Base-by-base conservation (phyloP, 306 rosid genomes). In the Luffa acutangula region DNA sequence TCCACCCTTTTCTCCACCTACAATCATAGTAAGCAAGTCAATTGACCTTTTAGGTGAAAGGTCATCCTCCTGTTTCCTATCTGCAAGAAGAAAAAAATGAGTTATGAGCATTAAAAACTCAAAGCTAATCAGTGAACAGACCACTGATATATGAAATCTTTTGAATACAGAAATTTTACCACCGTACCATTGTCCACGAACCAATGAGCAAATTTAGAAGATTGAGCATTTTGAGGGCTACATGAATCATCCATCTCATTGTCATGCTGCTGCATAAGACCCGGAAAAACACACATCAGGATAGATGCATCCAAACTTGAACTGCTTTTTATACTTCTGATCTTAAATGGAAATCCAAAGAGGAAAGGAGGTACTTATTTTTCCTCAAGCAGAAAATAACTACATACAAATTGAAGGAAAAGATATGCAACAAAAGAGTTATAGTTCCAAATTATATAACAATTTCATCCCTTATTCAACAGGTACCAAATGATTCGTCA, bases 171-270 rank as follows among this genome's bases (percentile, higher is more conserved):
- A 70, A 76, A 80, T 31, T 14, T n/a, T 59, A 37, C 37, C 75
- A 20, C 79, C 85, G 72, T 66, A 96, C 99, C 99, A 87, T 92
- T 96, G 87, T 96, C 94, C 73, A 84, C 78, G 85, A 96, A 96
- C 98, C 92, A 96, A 72, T 66, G 92, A 80, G 98, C 97, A 83
- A 96, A 93, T 84, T 89, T 96, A 41, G 99, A 96, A 82, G 97
- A 88, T 36, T 93, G 91, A 67, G 79, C 76, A 62, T 84, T 81
- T 67, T 86, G 89, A 60, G 92, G 87, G 83, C 87, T 84, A 87
- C 81, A 82, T 58, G 88, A 74, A 76, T 88, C 94, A 34, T 88
- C 93, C 76, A 53, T 91, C 88, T 84, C 84, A 52, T 45, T 74
- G 46, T 88, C 92, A 65, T 84, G 87, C 87, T 85, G 87, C 89